phyloP scores from a whole-genome alignment of 2,329 filamentous ascomycete species.

The Rutstroemia sp. region DNA sequence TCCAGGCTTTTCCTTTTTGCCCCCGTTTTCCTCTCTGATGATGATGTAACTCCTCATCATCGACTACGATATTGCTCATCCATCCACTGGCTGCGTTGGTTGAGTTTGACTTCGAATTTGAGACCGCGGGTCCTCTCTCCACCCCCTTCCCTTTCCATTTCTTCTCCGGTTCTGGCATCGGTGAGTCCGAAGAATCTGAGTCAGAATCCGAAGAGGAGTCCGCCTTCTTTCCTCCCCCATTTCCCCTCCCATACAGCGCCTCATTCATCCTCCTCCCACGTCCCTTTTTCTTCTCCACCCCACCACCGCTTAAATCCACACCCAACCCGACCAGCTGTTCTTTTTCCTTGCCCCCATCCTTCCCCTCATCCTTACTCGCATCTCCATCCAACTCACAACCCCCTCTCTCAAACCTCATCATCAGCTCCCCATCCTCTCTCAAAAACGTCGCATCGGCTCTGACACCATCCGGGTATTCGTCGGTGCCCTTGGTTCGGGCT shows the following conservation, averaged over 20 bases:
- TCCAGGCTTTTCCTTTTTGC: not conserved
- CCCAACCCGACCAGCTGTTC: not conserved
- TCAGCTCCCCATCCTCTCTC: constrained; percentile 4
- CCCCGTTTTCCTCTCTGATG: no score
- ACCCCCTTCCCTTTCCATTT: constrained; percentile 1
- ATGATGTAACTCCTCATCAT: not conserved
- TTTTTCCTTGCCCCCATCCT: no score
- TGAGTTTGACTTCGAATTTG: not conserved
- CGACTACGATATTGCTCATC: no score
- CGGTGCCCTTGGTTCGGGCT: not conserved
- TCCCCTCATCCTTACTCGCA: no score
- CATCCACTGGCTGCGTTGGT: no score
- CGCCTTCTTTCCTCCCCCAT: no score
- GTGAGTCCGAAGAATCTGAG: no score
- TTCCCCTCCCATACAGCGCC: not conserved
- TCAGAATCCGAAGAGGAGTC: no score
- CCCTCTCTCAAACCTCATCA: not conserved
- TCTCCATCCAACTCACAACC: not conserved
- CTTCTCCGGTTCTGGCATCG: not conserved
- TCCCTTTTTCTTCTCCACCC: no score
- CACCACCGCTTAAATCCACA: not conserved
- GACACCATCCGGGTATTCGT: constrained; percentile 3
- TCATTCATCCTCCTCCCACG: no score
- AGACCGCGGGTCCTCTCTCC: not conserved
- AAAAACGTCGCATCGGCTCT: constrained; percentile 5